Percentiles rank a stretch among this genome's conserved stretches.
phyloP scores from a whole-genome alignment of 306 rosid species.

The Quercus aquifolioides region DNA sequence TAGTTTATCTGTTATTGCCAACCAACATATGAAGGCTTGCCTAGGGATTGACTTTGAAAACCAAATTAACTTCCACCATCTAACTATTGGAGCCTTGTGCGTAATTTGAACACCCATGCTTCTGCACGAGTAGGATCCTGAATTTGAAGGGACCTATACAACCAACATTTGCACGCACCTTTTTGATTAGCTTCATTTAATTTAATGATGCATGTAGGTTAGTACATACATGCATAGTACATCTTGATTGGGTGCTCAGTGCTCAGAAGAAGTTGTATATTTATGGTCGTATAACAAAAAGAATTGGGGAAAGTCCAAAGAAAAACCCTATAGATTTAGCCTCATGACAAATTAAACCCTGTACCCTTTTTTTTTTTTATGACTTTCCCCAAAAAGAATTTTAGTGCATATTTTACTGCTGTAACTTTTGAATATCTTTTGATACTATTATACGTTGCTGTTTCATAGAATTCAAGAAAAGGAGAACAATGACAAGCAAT shows the following conservation, averaged over 20 bases:
- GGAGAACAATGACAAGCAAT: slow-evolving; percentile 43
- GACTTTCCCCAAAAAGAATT: not conserved
- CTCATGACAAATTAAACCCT: no score
- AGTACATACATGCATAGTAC: not conserved
- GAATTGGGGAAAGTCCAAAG: no score
- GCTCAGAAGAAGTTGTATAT: not conserved
- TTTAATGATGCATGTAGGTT: not conserved
- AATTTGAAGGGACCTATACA: no score
- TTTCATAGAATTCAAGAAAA: slow-evolving; percentile 75
- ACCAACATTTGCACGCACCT: not conserved
- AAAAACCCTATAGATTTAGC: no score
- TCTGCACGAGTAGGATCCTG: no score
- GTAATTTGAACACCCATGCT: no score
- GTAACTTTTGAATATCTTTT: not conserved
- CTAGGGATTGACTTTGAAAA: no score
- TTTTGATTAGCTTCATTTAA: not conserved
- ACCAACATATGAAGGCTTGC: no score
- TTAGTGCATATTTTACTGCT: not conserved
- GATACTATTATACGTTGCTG: slow-evolving; percentile 14
- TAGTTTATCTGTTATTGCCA: no score
- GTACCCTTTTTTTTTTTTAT: no score
- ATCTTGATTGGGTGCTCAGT: not conserved
- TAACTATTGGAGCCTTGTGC: no score
- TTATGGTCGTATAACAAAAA: not conserved
- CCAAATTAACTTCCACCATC: no score